phyloP scores from a whole-genome alignment of 768 basidiomycete species.

The Tremella mesenterica region DNA sequence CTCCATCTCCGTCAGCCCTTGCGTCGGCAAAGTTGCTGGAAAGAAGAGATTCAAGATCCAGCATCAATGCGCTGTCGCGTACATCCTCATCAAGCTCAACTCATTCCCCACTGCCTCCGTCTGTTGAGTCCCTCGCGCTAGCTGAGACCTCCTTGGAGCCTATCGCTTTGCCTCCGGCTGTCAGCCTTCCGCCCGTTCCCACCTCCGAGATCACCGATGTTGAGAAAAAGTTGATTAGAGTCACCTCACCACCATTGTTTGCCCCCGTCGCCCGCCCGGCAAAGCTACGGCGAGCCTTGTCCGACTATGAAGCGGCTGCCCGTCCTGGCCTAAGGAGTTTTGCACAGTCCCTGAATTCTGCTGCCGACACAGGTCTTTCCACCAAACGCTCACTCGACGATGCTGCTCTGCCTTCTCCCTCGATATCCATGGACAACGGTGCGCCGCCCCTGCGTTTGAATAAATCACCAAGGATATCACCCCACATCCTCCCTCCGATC shows the following conservation, averaged over 20 bases:
- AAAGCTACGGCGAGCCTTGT: conserved; percentile 22
- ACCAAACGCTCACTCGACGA: conserved; percentile 11
- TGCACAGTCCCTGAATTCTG: conserved; percentile 15
- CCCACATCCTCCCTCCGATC: background rate
- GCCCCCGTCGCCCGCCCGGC: conserved; percentile 25
- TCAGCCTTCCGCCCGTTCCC: background rate
- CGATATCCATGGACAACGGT: background rate
- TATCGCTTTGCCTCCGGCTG: conserved; percentile 15
- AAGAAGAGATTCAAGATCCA: conserved; percentile 2
- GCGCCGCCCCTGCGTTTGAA: background rate
- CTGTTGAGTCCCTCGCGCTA: background rate
- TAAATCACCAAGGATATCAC: background rate
- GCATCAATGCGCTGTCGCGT: no score
- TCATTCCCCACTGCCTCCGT: no score
- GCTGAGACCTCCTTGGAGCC: conserved; percentile 11
- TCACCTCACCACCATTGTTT: conserved; percentile 17
- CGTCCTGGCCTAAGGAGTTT: conserved; percentile 9
- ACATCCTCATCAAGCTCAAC: no score
- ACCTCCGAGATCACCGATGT: background rate
- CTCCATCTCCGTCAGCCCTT: background rate
- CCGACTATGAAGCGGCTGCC: conserved; percentile 24
- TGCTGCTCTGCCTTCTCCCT: conserved; percentile 16
- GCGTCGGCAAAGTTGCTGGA: no score
- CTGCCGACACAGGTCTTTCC: conserved; percentile 17
- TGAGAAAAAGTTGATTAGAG: conserved; percentile 2